These are phyloP conservation scores for Capsicum baccatum DNA, from an alignment of 257 asterid species.

Conservation along the genomic window DNA sequence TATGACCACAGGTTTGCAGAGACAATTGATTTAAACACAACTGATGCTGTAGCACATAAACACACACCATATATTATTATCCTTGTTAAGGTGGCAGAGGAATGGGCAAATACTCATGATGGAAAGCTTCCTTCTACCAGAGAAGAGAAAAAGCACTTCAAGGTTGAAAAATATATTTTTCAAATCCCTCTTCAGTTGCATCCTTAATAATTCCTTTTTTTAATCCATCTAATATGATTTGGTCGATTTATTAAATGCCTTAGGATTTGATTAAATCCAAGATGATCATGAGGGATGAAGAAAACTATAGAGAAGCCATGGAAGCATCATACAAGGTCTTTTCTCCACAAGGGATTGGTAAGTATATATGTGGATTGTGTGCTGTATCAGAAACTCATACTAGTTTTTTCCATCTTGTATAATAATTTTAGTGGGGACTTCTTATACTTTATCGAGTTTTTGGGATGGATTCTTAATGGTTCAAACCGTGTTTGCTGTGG, in stretches of 20 bases:
- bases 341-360: conserved; percentile 90
- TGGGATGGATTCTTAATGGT: background rate
- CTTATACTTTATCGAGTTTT: background rate
- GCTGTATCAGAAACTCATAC: conserved; percentile 11
- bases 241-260: conserved; percentile 40
- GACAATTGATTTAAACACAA: conserved; percentile 71
- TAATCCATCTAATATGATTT: conserved; percentile 39
- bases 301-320: conserved; percentile 92
- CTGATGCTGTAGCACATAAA: conserved; percentile 78
- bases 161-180: conserved; percentile 54
- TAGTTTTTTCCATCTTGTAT: background rate
- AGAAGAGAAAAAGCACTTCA: conserved; percentile 77
- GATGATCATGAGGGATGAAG: conserved; percentile 85
- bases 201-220: conserved; percentile 10
- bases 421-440: background rate
- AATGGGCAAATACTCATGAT: conserved; percentile 73
- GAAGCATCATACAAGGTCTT: conserved; percentile 91
- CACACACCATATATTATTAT: conserved; percentile 90
- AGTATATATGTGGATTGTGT: conserved; percentile 38
- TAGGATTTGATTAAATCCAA: conserved; percentile 83
- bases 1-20: conserved; percentile 69
- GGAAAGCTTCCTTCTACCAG: conserved; percentile 83
- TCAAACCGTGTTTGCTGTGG: background rate
- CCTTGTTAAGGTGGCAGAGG: conserved; percentile 80
- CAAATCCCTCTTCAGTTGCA: background rate